Conservation (phyloP, 2,329 filamentous ascomycete genomes). For the Chaetomium sp. region DNA sequence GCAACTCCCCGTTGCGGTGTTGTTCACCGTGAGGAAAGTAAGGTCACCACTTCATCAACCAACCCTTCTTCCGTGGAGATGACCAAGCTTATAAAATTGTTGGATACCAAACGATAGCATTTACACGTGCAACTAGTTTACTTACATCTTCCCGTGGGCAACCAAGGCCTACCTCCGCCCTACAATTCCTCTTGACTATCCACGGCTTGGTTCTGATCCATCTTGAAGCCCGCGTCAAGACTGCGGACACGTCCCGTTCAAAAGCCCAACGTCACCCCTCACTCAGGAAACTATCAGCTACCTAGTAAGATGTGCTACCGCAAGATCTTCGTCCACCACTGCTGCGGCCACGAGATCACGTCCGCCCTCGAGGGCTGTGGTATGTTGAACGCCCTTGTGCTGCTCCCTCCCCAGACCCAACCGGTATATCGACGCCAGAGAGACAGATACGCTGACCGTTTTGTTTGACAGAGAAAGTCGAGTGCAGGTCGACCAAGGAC, state of each 20-base stretch:
- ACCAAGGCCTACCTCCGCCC: not conserved
- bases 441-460: not conserved
- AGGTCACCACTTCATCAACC: too few species aligned
- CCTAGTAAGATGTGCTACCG: not conserved
- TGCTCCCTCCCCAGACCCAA: not conserved
- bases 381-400: not conserved
- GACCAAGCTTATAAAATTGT: not conserved
- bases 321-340: not conserved
- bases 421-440: too few species aligned
- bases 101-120: not conserved
- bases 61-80: too few species aligned
- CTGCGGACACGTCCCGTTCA: not conserved
- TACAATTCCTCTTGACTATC: not conserved
- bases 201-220: not conserved
- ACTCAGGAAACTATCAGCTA: too few species aligned
- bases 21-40: not conserved
- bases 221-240: not conserved
- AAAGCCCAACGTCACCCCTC: too few species aligned
- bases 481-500: not conserved
- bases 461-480: not conserved
- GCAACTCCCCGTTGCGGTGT: not conserved
- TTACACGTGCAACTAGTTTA: not conserved
- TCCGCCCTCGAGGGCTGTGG: not conserved
- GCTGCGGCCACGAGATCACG: not conserved
- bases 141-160: not conserved